phyloP scores from a whole-genome alignment of 495 filamentous ascomycete species.

The Penicillium antarcticum region DNA sequence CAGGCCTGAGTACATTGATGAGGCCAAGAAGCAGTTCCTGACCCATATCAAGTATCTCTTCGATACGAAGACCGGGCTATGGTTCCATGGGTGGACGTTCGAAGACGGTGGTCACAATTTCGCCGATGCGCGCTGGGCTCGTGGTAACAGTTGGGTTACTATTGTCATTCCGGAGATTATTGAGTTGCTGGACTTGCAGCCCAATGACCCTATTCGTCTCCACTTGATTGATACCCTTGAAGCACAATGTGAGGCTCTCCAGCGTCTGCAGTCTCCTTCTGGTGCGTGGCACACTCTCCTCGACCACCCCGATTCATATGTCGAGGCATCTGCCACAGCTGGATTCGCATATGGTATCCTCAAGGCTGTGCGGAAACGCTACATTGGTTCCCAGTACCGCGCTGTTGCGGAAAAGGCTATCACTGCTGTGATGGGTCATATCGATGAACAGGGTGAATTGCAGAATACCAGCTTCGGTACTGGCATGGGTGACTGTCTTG shows the following conservation, averaged over 20 bases:
- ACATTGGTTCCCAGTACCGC: slow-evolving; percentile 50
- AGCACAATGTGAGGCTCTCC: slow-evolving; percentile 60
- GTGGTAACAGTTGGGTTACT: slow-evolving; percentile 67
- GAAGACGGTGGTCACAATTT: slow-evolving; percentile 66
- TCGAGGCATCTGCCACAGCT: slow-evolving; percentile 69
- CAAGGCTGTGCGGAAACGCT: slow-evolving; percentile 64
- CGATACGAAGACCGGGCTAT: slow-evolving; percentile 63
- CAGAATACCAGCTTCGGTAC: slow-evolving; percentile 71
- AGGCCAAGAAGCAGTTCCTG: slow-evolving; percentile 70
- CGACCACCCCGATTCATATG: slow-evolving; percentile 59
- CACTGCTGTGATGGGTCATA: slow-evolving; percentile 54
- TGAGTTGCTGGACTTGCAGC: slow-evolving; percentile 57
- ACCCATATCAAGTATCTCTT: slow-evolving; percentile 70
- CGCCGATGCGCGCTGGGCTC: slow-evolving; percentile 64
- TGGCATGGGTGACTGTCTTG: slow-evolving; percentile 60
- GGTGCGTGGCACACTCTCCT: slow-evolving; percentile 70
- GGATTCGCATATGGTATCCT: slow-evolving; percentile 74
- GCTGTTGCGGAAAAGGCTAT: slow-evolving; percentile 58
- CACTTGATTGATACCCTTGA: slow-evolving; percentile 60
- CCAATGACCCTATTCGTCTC: slow-evolving; percentile 54
- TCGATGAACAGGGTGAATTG: slow-evolving; percentile 61
- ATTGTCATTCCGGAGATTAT: slow-evolving; percentile 73
- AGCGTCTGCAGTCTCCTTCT: slow-evolving; percentile 48
- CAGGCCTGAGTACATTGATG: slow-evolving; percentile 63
- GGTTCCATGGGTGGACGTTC: slow-evolving; percentile 75